Evolutionary conservation across 106 monocot species (phyloP).

Genomic region (Acorus gramineus): DNA sequence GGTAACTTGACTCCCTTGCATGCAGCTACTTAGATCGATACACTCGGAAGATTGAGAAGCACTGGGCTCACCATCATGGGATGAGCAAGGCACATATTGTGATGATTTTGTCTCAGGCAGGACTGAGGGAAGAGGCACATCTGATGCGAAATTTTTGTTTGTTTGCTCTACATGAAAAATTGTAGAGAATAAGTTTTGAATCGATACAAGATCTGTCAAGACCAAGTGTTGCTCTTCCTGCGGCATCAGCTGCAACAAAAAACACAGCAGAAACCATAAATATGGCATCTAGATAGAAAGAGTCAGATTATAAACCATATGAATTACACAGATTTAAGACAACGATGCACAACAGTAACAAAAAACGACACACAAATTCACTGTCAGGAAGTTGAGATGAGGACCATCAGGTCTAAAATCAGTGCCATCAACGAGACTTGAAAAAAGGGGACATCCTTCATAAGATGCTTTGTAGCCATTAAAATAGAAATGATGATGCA

Average conservation of each 20-base stretch:
- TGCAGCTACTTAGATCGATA: constrained; percentile 39
- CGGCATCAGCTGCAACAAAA: constrained; percentile 38
- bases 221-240: constrained; percentile 31
- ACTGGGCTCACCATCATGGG: constrained; percentile 1
- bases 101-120: constrained; percentile 7
- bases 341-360: neutral
- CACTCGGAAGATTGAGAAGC: constrained; percentile 15
- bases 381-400: neutral
- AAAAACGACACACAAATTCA: neutral
- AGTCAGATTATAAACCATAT: neutral
- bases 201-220: constrained; percentile 32
- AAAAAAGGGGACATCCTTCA: no score
- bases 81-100: constrained; percentile 4
- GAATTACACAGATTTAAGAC: no score
- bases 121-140: constrained; percentile 3
- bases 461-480: neutral
- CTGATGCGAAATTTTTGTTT: constrained; percentile 11
- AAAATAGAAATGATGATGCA: neutral
- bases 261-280: neutral
- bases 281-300: neutral
- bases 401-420: no score
- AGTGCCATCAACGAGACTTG: no score
- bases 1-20: constrained; percentile 46
- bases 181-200: constrained; percentile 59
- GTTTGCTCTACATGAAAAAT: constrained; percentile 36